Percentiles rank a stretch among this genome's conserved stretches.
Evolutionary conservation across 176 grass and related monocot genomes (phyloP).

Genomic region (Rhipidocladum racemiflorum): DNA sequence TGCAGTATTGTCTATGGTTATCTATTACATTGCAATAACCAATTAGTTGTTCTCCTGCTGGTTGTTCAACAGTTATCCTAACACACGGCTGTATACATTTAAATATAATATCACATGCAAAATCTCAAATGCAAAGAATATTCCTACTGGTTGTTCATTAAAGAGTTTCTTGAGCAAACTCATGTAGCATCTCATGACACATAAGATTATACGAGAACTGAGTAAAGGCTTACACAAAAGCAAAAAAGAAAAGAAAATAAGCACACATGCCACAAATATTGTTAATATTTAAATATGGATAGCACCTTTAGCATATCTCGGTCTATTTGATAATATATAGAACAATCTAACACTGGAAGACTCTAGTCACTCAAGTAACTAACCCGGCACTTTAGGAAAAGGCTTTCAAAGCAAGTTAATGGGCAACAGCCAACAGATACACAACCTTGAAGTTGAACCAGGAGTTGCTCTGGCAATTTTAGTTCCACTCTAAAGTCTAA

Average conservation of each 20-base stretch:
- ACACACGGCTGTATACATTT: background rate
- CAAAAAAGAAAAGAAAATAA: background rate
- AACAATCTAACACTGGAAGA: background rate
- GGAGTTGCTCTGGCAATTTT: background rate
- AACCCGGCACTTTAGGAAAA: background rate
- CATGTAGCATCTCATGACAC: background rate
- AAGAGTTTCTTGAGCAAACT: background rate
- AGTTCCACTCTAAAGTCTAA: slow-evolving; percentile 14
- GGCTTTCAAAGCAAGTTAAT: background rate
- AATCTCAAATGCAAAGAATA: background rate
- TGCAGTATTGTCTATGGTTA: no score
- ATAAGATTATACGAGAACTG: background rate
- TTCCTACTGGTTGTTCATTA: background rate
- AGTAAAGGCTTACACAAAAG: background rate
- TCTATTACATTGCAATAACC: background rate
- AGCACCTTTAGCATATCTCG: background rate
- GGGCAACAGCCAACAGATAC: background rate
- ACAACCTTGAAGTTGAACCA: background rate
- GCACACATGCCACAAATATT: slow-evolving; percentile 5
- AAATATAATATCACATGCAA: background rate
- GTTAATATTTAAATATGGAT: background rate
- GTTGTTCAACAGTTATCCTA: background rate
- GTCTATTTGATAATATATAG: background rate
- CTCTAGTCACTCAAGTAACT: background rate
- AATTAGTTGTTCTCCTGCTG: no score